A percentile compares a stretch with the other conserved stretches of the same genome.
Conservation (phyloP, 1,284 basidiomycete genomes). For the Cryptococcus floricola region DNA sequence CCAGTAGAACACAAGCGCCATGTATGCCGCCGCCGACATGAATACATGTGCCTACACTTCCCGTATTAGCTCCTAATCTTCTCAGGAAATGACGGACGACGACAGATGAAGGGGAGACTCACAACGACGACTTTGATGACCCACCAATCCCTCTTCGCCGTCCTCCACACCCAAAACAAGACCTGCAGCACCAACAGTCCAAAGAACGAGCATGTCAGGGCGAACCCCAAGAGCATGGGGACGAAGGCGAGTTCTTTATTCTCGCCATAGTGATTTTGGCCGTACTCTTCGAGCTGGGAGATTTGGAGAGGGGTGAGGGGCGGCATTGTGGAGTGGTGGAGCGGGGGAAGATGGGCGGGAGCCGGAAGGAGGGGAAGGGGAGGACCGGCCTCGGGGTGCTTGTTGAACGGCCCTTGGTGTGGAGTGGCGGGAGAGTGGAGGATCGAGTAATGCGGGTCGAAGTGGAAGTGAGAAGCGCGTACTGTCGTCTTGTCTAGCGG, state of each 20-base stretch:
- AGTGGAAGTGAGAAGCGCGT: not conserved
- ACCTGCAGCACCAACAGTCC: slow-evolving; percentile 10
- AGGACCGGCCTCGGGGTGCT: not conserved
- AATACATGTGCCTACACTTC: not conserved
- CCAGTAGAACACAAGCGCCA: not conserved
- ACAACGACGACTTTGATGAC: slow-evolving; percentile 8
- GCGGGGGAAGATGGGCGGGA: not conserved
- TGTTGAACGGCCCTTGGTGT: not conserved
- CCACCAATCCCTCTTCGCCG: slow-evolving; percentile 2
- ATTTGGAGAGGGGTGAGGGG: not conserved
- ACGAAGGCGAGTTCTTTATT: slow-evolving; percentile 7
- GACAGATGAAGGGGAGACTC: not conserved
- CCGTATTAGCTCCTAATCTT: not conserved
- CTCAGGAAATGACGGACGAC: not conserved
- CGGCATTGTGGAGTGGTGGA: not conserved
- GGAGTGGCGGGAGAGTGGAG: not conserved
- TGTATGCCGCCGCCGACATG: not conserved
- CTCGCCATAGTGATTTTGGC: not conserved
- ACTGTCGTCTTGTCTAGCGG: too few relatives aligned
- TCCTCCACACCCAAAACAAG: slow-evolving; percentile 6
- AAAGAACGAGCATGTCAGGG: slow-evolving; percentile 3
- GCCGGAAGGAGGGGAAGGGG: not conserved
- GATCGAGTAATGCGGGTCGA: not conserved
- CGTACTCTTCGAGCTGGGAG: not conserved
- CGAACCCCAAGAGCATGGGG: slow-evolving; percentile 9